Conservation (phyloP, 352 stramenopile species). For the Globisporangium barbulae region DNA sequence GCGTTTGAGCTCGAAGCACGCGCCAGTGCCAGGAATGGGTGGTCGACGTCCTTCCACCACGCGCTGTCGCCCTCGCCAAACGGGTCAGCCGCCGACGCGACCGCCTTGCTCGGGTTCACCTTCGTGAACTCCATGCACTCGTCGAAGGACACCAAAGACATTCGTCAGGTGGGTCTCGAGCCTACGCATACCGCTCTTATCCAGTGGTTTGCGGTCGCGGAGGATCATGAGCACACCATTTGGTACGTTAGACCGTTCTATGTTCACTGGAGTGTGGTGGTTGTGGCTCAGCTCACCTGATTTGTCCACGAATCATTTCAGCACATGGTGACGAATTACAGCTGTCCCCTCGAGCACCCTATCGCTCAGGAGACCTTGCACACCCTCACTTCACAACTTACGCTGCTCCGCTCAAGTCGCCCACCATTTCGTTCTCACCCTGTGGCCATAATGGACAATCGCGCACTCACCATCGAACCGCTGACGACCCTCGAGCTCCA, state of each 20-base stretch:
- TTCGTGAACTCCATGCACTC: constrained; percentile 95
- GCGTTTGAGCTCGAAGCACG: constrained; percentile 95
- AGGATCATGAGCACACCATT: too few species aligned
- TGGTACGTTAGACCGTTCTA: too few species aligned
- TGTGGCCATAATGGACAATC: background rate
- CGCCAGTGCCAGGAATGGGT: constrained; percentile 97
- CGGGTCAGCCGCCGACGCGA: constrained; percentile 87
- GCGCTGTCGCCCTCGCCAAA: constrained; percentile 68
- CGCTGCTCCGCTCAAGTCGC: background rate
- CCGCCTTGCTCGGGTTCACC: constrained; percentile 93
- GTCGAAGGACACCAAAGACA: constrained; percentile 92
- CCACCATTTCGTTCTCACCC: background rate
- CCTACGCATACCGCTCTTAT: constrained; percentile 95
- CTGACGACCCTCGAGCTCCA: background rate
- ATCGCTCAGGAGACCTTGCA: too few species aligned
- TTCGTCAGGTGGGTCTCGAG: constrained; percentile 98
- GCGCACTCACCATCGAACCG: background rate
- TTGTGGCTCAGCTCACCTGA: too few species aligned
- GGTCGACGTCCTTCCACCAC: constrained; percentile 98
- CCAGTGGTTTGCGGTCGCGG: constrained; percentile 93
- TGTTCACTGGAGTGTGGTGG: too few species aligned
- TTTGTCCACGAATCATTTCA: too few species aligned
- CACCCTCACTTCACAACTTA: background rate
- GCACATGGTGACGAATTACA: too few species aligned
- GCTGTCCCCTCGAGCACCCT: too few species aligned